Evolutionary conservation across 2,329 filamentous ascomycete species (phyloP).

Genomic region (Fusarium robinianum): DNA sequence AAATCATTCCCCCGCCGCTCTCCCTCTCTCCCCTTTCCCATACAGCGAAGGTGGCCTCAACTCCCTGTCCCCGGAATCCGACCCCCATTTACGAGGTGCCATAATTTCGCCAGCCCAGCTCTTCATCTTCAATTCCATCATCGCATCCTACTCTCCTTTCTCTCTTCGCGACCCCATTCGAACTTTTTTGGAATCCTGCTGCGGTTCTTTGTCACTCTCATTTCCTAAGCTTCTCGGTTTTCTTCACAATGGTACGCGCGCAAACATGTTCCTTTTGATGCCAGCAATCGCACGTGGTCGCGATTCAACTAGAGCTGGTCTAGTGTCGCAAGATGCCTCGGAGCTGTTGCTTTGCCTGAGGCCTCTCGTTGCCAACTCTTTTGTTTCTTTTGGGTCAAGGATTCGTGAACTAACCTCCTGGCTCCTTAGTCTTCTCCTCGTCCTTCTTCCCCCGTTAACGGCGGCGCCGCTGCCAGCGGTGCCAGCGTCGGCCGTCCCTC

Average conservation of each 20-base stretch:
- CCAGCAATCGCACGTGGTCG: conserved; percentile 28
- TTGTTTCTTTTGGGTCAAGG: too few species aligned
- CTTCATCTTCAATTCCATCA: conserved; percentile 32
- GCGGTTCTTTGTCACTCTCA: conserved; percentile 38
- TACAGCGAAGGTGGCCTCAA: conserved; percentile 53
- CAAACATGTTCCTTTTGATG: neutral
- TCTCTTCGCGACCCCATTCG: conserved; percentile 24
- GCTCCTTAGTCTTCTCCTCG: conserved; percentile 59
- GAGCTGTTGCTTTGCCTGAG: conserved; percentile 16
- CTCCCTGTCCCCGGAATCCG: conserved; percentile 36
- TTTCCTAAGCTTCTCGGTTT: conserved; percentile 23
- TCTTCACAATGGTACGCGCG: conserved; percentile 41
- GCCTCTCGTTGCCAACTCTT: too few species aligned
- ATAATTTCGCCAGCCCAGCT: conserved; percentile 37
- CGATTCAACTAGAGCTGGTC: conserved; percentile 23
- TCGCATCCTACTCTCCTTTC: conserved; percentile 28
- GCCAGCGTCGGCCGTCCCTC: conserved; percentile 75
- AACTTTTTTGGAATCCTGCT: conserved; percentile 41
- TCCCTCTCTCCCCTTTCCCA: conserved; percentile 40
- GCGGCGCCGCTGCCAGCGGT: conserved; percentile 65
- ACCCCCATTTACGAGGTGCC: conserved; percentile 35
- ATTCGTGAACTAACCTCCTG: neutral
- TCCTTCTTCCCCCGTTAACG: conserved; percentile 62
- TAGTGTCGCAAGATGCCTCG: conserved; percentile 28
- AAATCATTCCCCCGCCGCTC: conserved; percentile 40